Conservation (phyloP, 345 rosid genomes). For the Durio zibethinus region DNA sequence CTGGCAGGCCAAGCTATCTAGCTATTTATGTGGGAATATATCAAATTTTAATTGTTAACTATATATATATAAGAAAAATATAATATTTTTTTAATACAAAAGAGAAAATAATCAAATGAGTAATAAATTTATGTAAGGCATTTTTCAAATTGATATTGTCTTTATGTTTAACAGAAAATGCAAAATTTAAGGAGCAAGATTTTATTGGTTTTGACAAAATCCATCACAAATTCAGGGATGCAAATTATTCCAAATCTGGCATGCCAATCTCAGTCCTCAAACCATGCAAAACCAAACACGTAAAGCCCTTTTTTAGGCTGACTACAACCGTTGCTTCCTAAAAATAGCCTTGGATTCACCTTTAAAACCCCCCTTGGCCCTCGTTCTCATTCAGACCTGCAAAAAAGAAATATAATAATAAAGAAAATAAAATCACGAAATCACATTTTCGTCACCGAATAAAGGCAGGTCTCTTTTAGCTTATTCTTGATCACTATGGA, state of each 20-base stretch:
- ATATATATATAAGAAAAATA: too few relatives aligned
- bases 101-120: too few relatives aligned
- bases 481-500: slow-evolving; percentile 44
- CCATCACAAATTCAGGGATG: not conserved
- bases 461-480: not conserved
- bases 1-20: too few relatives aligned
- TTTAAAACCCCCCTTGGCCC: slow-evolving; percentile 15
- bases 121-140: too few relatives aligned
- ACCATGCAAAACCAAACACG: slow-evolving; percentile 16
- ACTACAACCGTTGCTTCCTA: not conserved
- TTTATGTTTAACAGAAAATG: not conserved
- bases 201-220: not conserved
- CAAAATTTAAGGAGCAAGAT: not conserved
- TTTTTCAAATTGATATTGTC: not conserved
- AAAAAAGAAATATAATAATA: slow-evolving; percentile 1
- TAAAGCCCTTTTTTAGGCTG: not conserved
- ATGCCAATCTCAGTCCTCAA: slow-evolving; percentile 8
- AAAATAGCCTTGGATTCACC: slow-evolving; percentile 17
- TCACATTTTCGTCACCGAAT: not conserved
- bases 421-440: slow-evolving; percentile 7
- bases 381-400: slow-evolving; percentile 24
- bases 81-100: too few relatives aligned
- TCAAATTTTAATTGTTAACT: too few relatives aligned
- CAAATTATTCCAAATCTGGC: not conserved
- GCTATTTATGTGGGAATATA: too few relatives aligned